phyloP scores from a whole-genome alignment of 2,329 filamentous ascomycete genomes.

The Diaporthe longicolla region DNA sequence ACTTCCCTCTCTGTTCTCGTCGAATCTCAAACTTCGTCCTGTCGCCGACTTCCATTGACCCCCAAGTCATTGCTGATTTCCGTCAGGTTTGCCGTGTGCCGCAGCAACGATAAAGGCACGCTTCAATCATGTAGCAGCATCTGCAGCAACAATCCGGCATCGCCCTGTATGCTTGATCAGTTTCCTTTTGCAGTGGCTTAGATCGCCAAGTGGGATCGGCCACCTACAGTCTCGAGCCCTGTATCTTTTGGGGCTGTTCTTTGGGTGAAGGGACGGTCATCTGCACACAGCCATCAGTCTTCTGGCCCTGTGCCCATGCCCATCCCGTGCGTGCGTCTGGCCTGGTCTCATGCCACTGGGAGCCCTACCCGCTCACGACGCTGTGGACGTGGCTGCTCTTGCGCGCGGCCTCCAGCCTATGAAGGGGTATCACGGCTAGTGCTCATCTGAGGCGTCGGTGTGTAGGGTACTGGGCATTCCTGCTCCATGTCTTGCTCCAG shows the following conservation, averaged over 20 bases:
- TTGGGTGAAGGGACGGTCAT: conserved; percentile 11
- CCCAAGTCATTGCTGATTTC: neutral
- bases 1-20: neutral
- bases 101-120: neutral
- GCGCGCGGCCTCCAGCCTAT: conserved; percentile 4
- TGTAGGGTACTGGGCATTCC: conserved; percentile 4
- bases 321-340: neutral
- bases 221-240: conserved; percentile 15
- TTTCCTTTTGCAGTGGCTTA: conserved; percentile 20
- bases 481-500: conserved; percentile 1
- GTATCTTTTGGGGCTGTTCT: neutral
- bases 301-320: neutral
- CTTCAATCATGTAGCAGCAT: neutral
- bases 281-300: conserved; percentile 29
- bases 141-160: neutral
- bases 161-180: conserved; percentile 3
- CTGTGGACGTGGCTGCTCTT: conserved; percentile 5
- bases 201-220: conserved; percentile 28
- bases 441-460: conserved; percentile 26
- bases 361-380: neutral
- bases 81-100: neutral
- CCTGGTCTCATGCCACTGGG: neutral
- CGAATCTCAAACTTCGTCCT: neutral
- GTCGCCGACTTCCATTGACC: neutral
- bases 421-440: neutral